Evolutionary conservation across 2,329 filamentous ascomycete genomes (phyloP).

Genomic region (Fusarium pseudocircinatum): DNA sequence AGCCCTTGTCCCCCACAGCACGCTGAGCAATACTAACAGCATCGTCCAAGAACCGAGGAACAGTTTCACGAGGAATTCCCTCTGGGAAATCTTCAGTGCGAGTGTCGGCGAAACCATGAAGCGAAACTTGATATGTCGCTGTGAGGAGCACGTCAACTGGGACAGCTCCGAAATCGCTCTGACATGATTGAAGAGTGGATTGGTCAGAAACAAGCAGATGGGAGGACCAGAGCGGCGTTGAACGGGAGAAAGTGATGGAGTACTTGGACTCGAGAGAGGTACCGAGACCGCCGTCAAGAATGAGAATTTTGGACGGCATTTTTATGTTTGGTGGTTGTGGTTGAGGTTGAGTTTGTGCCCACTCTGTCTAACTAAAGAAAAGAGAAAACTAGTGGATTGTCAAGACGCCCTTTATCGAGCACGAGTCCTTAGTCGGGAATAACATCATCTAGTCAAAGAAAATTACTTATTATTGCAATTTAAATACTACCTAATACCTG

Average conservation of each 20-base stretch:
- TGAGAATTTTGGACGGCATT: slow-evolving; percentile 50
- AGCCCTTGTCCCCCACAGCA: slow-evolving; percentile 44
- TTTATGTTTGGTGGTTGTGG: neutral
- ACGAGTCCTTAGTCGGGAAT: neutral
- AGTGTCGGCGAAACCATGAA: slow-evolving; percentile 65
- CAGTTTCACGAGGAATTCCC: slow-evolving; percentile 53
- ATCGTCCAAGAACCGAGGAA: slow-evolving; percentile 54
- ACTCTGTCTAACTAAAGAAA: neutral
- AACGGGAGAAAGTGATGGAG: slow-evolving; percentile 59
- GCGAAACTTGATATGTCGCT: slow-evolving; percentile 73
- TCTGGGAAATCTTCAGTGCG: slow-evolving; percentile 52
- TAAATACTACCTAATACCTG: too few species aligned
- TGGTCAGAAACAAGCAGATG: slow-evolving; percentile 68
- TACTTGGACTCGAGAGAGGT: slow-evolving; percentile 71
- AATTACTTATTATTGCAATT: neutral
- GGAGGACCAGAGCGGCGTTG: slow-evolving; percentile 73
- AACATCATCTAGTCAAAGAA: neutral
- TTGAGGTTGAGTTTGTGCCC: slow-evolving; percentile 14
- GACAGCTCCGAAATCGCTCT: slow-evolving; percentile 63
- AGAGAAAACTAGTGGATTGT: slow-evolving; percentile 34
- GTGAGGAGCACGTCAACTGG: slow-evolving; percentile 72
- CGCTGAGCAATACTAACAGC: slow-evolving; percentile 56
- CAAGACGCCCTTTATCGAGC: slow-evolving; percentile 3
- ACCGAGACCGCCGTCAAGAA: slow-evolving; percentile 75
- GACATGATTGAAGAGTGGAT: slow-evolving; percentile 62